A percentile compares a stretch with the other conserved stretches of the same genome.
Conservation (phyloP, 139 green algal species). For the Desmodesmus armatus region DNA sequence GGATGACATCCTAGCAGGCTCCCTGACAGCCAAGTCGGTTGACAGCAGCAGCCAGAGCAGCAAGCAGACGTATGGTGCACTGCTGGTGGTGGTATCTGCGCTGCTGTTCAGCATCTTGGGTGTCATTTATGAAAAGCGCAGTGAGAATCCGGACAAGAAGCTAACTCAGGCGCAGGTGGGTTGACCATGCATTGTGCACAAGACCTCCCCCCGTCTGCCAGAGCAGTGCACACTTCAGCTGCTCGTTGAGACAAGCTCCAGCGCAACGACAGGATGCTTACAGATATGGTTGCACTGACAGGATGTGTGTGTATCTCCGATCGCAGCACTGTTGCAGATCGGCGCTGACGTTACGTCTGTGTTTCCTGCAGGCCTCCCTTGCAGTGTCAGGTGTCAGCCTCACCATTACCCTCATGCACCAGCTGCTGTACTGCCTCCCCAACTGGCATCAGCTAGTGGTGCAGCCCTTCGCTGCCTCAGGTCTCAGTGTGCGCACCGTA, state of each 20-base stretch:
- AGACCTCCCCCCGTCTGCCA: neutral
- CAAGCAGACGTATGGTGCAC: neutral
- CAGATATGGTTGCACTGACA: no score
- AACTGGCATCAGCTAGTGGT: conserved; percentile 27
- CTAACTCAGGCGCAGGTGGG: conserved; percentile 17
- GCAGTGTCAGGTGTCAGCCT: conserved; percentile 14
- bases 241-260: no score
- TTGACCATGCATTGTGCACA: neutral
- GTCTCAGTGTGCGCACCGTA: neutral
- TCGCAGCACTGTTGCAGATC: no score
- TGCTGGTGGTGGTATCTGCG: conserved; percentile 1
- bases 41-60: conserved; percentile 30
- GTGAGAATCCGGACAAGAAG: neutral
- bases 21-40: neutral
- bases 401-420: neutral
- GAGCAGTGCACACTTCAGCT: no score
- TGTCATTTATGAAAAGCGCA: conserved; percentile 30
- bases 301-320: no score
- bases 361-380: conserved; percentile 23
- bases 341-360: no score
- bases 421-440: neutral
- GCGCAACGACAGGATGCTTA: no score
- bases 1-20: neutral
- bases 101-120: conserved; percentile 37
- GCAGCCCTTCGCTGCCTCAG: neutral